Conservation (phyloP, 2,329 filamentous ascomycete species). For the Chalaropsis thielavioides region DNA sequence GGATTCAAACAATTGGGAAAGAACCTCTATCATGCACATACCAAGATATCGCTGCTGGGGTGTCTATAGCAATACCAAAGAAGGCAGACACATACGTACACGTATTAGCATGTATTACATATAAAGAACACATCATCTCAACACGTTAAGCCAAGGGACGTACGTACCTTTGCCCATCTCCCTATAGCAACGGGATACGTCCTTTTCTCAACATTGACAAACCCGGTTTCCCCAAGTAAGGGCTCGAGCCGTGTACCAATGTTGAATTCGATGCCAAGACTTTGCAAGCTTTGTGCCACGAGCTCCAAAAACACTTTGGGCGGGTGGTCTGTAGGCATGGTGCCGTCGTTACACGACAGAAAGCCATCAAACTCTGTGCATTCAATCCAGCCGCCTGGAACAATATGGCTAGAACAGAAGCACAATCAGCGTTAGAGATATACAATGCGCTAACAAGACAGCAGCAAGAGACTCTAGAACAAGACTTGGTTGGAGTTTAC, state of each 20-base stretch:
- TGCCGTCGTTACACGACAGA: slow-evolving; percentile 31
- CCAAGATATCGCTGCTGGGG: slow-evolving; percentile 28
- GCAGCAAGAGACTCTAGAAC: neutral
- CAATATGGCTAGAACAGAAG: slow-evolving; percentile 17
- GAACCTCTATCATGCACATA: slow-evolving; percentile 31
- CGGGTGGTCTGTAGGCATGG: slow-evolving; percentile 30
- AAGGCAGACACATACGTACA: neutral
- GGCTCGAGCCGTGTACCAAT: slow-evolving; percentile 25
- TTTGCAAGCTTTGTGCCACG: slow-evolving; percentile 24
- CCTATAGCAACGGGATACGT: slow-evolving; percentile 33
- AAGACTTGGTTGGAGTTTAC: neutral
- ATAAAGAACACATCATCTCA: neutral
- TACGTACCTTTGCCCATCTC: slow-evolving; percentile 30
- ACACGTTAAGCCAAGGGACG: neutral
- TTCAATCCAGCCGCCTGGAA: slow-evolving; percentile 37
- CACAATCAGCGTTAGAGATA: neutral
- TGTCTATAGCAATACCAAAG: neutral
- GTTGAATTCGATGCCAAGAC: slow-evolving; percentile 29
- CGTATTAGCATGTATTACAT: neutral
- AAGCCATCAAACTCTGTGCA: slow-evolving; percentile 33
- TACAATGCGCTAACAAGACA: neutral
- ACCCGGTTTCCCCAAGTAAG: slow-evolving; percentile 30
- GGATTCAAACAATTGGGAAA: slow-evolving; percentile 28
- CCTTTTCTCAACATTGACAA: slow-evolving; percentile 27
- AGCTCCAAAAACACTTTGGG: slow-evolving; percentile 26